Percentiles rank a stretch among this genome's conserved stretches.
Conservation (phyloP, 352 stramenopile genomes). For the Phytophthora hibernalis region DNA sequence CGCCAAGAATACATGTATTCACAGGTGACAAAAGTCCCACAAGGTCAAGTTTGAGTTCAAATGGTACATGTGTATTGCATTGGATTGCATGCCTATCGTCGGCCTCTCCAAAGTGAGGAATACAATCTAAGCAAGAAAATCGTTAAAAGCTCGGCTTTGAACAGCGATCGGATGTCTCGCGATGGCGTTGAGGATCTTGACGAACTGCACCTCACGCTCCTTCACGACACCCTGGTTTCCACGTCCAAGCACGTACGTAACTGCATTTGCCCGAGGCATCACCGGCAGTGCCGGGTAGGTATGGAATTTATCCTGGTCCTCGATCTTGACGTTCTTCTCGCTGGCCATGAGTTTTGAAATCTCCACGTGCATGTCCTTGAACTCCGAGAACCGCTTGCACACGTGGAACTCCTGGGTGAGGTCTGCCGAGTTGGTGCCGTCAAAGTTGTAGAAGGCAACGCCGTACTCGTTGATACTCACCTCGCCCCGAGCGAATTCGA, state of each 20-base stretch:
- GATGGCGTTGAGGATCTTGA: conserved; percentile 73
- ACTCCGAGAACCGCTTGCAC: conserved; percentile 81
- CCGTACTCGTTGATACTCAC: conserved; percentile 59
- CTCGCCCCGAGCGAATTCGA: conserved; percentile 52
- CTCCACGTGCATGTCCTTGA: conserved; percentile 66
- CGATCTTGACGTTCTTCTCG: conserved; percentile 54
- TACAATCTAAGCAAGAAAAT: conserved; percentile 50
- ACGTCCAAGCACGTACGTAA: conserved; percentile 54
- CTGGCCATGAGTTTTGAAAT: conserved; percentile 65
- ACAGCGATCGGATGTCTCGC: conserved; percentile 56
- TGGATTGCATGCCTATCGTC: conserved; percentile 7
- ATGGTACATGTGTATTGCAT: conserved; percentile 9
- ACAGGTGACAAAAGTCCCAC: too few species aligned
- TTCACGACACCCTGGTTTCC: conserved; percentile 59
- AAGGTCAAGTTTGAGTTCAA: not conserved
- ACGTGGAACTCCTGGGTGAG: conserved; percentile 54
- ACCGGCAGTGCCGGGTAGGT: conserved; percentile 67
- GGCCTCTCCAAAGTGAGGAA: not conserved
- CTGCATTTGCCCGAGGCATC: conserved; percentile 51
- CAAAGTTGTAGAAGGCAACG: conserved; percentile 72
- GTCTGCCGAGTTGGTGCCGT: conserved; percentile 48
- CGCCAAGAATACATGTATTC: too few species aligned
- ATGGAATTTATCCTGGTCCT: conserved; percentile 59
- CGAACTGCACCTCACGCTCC: conserved; percentile 67
- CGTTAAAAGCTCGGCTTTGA: conserved; percentile 53